Base-by-base conservation (phyloP, 2,329 filamentous ascomycete species). In the Xylariaceae sp. region DNA sequence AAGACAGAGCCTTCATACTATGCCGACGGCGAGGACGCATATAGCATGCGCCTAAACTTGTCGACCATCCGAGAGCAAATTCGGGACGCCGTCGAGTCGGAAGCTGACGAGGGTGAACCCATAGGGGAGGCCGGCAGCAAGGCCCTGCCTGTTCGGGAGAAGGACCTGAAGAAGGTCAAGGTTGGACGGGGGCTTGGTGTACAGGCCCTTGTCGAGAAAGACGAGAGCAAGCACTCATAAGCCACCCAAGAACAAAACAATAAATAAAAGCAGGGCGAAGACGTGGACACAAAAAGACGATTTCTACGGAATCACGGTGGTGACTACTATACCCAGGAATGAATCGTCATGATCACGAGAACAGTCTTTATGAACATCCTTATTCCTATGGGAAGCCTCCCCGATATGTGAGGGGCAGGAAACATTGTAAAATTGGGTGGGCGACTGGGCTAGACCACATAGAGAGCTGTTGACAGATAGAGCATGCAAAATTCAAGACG, bases 1-100 rank as follows among this genome's bases (percentile, higher is more conserved):
- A 94, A 91, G 76, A 84, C 87, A 8, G 90, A 95, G 74, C 71
- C 81, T 47, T 94, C 91, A 74, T 96, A 96, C 80, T 99, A 99
- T 71, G 94, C 94, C 55, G 94, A 99, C 71, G 92, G 92, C 57
- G 94, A 99, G 76, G 90, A 99, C 75, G 94, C 94, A 39, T 96
- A 85, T 70, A 88, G 85, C 68, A 99, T 99, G 94, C 86, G 85
- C 60, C 88, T 96, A 71, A 87, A 97, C 67, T 80, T 99, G 43
- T 72, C 74, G 2, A 73, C 76, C 49, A 69, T 86, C 44, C 74
- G 77, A 51, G 75, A 80, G 56, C 76, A 79, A 62, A 78, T 88
- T 68, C 71, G 76, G 58, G 74, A 76, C 55, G 73, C 63, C 29
- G 53, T 75, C 67, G 66, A 76, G 51, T 73, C 75, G 54, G 73